These are phyloP conservation scores for Phytophthora boehmeriae DNA, from an alignment of 352 stramenopile genomes.

Conservation along the genomic window DNA sequence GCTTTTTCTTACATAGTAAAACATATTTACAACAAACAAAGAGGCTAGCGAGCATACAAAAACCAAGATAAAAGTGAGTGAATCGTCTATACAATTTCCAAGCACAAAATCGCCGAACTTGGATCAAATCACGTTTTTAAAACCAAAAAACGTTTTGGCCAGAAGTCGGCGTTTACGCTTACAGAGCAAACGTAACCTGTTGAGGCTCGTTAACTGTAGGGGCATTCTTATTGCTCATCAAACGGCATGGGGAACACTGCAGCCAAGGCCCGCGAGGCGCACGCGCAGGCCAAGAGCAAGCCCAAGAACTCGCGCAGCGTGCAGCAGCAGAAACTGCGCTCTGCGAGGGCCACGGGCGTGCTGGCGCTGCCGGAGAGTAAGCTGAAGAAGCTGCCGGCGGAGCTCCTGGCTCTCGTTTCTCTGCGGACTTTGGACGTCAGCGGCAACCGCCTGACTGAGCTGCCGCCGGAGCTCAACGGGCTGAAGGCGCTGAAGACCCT, in stretches of 20 bases:
- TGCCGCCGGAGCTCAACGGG: constrained; percentile 44
- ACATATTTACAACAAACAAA: no score
- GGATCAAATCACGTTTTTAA: no score
- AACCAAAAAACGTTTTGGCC: no score
- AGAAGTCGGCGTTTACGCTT: no score
- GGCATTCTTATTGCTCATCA: no score
- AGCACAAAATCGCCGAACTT: no score
- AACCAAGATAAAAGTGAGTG: no score
- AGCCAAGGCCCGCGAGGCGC: constrained; percentile 71
- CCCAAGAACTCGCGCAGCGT: constrained; percentile 79
- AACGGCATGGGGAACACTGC: constrained; percentile 75
- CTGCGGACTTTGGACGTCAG: constrained; percentile 80
- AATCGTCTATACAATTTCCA: no score
- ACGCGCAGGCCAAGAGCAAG: constrained; percentile 77
- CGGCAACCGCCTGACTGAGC: constrained; percentile 60
- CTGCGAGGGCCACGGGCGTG: constrained; percentile 63
- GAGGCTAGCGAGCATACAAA: no score
- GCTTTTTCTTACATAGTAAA: no score
- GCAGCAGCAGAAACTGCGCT: constrained; percentile 80
- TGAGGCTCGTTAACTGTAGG: no score
- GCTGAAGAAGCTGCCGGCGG: constrained; percentile 70
- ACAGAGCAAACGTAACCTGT: no score
- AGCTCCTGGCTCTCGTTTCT: constrained; percentile 53
- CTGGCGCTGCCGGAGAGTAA: constrained; percentile 77
- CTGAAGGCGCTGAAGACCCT: constrained; percentile 73